Evolutionary conservation across 495 filamentous ascomycete species (phyloP).

Genomic region (Tuber melanosporum): DNA sequence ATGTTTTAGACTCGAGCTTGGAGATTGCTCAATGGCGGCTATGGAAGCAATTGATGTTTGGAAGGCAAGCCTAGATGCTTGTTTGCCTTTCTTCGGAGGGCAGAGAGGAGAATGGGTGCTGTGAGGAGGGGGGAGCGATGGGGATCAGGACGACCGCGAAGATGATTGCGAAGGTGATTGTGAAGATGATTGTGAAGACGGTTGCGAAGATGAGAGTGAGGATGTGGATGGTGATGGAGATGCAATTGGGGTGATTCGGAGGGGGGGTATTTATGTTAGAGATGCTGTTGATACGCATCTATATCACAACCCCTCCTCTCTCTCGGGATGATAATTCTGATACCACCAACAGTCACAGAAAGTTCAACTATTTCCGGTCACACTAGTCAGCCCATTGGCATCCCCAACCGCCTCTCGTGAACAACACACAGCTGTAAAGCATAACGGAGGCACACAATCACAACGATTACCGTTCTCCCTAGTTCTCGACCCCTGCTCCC

Average conservation of each 20-base stretch:
- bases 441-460: constrained; percentile 41
- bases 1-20: constrained; percentile 18
- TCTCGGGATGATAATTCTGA: constrained; percentile 25
- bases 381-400: constrained; percentile 39
- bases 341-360: constrained; percentile 40
- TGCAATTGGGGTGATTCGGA: constrained; percentile 34
- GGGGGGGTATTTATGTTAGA: constrained; percentile 41
- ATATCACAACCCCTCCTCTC: constrained; percentile 31
- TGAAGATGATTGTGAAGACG: neutral
- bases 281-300: constrained; percentile 34
- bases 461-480: constrained; percentile 41
- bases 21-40: constrained; percentile 27
- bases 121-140: constrained; percentile 1
- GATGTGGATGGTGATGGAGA: constrained; percentile 24
- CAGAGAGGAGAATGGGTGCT: constrained; percentile 6
- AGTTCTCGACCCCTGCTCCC: constrained; percentile 38
- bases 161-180: constrained; percentile 7
- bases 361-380: constrained; percentile 40
- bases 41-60: constrained; percentile 37
- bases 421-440: constrained; percentile 42
- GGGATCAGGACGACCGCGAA: neutral
- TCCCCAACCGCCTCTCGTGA: constrained; percentile 37
- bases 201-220: constrained; percentile 10
- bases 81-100: constrained; percentile 21
- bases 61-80: constrained; percentile 19